phyloP scores from a whole-genome alignment of 305 asterid genomes.

The Petunia hybrid region DNA sequence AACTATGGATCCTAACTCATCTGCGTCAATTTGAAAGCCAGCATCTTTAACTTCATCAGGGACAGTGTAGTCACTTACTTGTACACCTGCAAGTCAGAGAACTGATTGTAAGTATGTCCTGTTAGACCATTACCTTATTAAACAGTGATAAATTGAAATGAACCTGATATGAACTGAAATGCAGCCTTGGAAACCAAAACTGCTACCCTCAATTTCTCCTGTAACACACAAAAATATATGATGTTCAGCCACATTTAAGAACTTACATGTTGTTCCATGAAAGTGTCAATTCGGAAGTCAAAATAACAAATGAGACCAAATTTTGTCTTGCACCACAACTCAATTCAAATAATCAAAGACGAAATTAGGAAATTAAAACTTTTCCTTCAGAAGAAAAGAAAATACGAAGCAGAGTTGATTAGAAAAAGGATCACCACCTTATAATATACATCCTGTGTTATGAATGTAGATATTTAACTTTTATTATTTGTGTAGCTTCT shows the following conservation, averaged over 20 bases:
- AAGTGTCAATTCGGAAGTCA: not conserved
- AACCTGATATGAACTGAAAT: constrained; percentile 84
- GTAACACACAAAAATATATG: constrained; percentile 5
- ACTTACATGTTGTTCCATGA: not conserved
- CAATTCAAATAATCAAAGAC: not conserved
- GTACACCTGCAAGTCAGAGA: constrained; percentile 57
- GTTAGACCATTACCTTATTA: not conserved
- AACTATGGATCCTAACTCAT: constrained; percentile 79
- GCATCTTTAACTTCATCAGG: constrained; percentile 72
- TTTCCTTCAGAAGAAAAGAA: not conserved
- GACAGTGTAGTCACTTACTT: constrained; percentile 69
- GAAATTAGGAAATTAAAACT: not conserved
- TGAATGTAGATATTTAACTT: not conserved
- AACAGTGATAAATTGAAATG: constrained; percentile 22
- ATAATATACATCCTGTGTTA: not conserved
- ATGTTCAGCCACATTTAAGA: not conserved
- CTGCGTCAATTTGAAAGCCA: constrained; percentile 81
- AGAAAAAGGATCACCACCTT: no score
- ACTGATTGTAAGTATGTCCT: constrained; percentile 1
- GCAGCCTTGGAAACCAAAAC: constrained; percentile 94
- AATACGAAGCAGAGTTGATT: no score
- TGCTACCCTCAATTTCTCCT: constrained; percentile 94
- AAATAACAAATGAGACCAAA: not conserved
- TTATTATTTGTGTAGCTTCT: not conserved
- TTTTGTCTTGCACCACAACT: not conserved